These are phyloP conservation scores for Diaporthe australafricana DNA, from an alignment of 2,329 filamentous ascomycete species.

Conservation along the genomic window DNA sequence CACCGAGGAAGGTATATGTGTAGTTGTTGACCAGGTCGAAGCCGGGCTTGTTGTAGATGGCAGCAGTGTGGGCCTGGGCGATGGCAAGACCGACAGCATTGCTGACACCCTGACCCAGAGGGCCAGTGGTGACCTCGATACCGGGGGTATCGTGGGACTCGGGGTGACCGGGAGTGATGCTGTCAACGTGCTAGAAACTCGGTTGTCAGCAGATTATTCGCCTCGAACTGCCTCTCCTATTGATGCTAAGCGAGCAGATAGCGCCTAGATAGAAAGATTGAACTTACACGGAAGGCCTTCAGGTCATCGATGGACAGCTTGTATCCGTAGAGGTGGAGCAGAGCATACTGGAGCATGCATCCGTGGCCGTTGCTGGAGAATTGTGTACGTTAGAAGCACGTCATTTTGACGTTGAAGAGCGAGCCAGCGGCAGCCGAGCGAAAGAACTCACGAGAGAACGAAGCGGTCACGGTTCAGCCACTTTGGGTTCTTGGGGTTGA, in stretches of 20 bases:
- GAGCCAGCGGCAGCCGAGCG: conserved; percentile 13
- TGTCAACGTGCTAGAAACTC: conserved; percentile 60
- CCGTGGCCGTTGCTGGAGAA: conserved; percentile 88
- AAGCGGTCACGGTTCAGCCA: conserved; percentile 99
- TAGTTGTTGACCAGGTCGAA: conserved; percentile 95
- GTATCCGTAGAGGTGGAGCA: conserved; percentile 97
- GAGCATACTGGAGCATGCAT: conserved; percentile 99
- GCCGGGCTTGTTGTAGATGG: conserved; percentile 95
- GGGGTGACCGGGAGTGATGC: conserved; percentile 94
- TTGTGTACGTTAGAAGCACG: conserved; percentile 25
- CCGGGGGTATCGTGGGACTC: conserved; percentile 97
- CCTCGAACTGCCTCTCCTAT: not conserved
- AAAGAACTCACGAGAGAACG: conserved; percentile 89
- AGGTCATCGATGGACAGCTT: conserved; percentile 87
- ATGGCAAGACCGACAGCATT: conserved; percentile 99
- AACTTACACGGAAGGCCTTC: conserved; percentile 93
- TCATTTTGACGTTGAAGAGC: conserved; percentile 21
- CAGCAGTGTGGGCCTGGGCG: conserved; percentile 91
- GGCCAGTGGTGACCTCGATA: conserved; percentile 97
- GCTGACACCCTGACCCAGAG: conserved; percentile 95
- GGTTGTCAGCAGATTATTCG: not conserved
- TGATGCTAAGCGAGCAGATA: conserved; percentile 1
- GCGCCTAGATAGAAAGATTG: not conserved
- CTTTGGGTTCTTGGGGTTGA: conserved; percentile 98
- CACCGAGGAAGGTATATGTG: conserved; percentile 96